Base-by-base conservation (phyloP, 2,329 filamentous ascomycete species). In the Mollisiaceae sp. region DNA sequence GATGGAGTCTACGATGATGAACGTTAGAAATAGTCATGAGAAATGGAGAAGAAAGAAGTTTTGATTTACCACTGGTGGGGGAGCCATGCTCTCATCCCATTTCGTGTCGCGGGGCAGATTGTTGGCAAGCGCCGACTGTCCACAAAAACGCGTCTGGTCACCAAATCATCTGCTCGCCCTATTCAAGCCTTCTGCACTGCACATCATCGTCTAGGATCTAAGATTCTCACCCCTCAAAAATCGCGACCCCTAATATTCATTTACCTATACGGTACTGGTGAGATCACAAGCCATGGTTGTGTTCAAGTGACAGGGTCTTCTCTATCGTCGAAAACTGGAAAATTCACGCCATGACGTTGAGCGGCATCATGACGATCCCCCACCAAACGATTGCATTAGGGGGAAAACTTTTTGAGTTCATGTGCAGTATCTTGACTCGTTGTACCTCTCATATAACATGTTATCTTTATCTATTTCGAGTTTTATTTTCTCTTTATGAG, bases 1-100 rank as follows among this genome's bases (percentile, higher is more conserved):
- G 77, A 78, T 9, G 77, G 77, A 39, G 77, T 79, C 77, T 79
- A 38, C 20, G 18, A 35, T n/a, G 20, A n/a, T 38, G 12, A 20
- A 45, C 56, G 24, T 74, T 56, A 71, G 47, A 55, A 18, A 32
- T 1, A 22, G 14, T 8, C 22, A 45, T 32, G 6, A 20, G 22
- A 18, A 60, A 24, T 24, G 43, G 59, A 20, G 15, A 60, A 12
- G 18, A 35, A 11, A 45, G 22, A 14, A 14, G n/a, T 12, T 2
- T 22, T 24, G 50, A 60, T 72, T 68, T 70, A 77, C 76, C 60
- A 73, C 70, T 43, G 74, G 75, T 45, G 74, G 74, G 69, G 75
- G 74, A 65, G 71, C 71, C 75, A 77, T 77, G 54, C n/a, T 50
- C n/a, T n/a, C 45, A 60, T 67, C 24, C 47, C 58, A 66, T 52